Evolutionary conservation across 2,329 filamentous ascomycete genomes (phyloP).

Genomic region (Juglanconis juglandina): DNA sequence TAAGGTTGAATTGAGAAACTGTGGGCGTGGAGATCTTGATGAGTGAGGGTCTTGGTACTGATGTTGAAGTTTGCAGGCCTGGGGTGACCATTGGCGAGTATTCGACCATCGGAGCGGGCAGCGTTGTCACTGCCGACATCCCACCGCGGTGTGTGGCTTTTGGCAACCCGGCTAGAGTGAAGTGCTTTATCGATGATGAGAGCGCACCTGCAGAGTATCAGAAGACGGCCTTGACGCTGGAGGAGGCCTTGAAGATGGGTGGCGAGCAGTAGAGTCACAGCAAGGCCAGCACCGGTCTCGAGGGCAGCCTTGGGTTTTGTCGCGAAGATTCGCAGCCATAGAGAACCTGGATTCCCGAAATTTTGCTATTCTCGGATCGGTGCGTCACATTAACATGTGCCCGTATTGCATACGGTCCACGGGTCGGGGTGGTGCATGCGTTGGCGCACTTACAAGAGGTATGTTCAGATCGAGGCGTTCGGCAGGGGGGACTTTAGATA

Average conservation of each 20-base stretch:
- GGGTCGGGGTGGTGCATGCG: no score
- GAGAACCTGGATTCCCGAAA: no score
- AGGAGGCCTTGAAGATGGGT: conserved; percentile 20
- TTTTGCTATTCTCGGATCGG: no score
- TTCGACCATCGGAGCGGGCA: conserved; percentile 29
- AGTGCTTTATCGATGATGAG: conserved; percentile 13
- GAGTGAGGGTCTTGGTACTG: background rate
- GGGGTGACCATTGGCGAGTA: conserved; percentile 29
- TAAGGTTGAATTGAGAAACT: conserved; percentile 18
- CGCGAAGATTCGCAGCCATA: no score
- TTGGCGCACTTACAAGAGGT: no score
- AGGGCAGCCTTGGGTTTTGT: no score
- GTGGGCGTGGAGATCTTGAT: background rate
- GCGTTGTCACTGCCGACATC: conserved; percentile 26
- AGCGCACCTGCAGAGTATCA: background rate
- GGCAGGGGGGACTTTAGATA: no score
- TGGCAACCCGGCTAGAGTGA: conserved; percentile 26
- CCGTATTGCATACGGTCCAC: no score
- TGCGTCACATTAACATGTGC: no score
- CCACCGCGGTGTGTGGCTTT: conserved; percentile 25
- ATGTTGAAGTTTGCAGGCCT: conserved; percentile 18
- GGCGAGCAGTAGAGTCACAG: background rate
- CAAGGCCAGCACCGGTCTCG: no score
- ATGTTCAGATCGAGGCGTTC: no score
- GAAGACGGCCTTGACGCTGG: conserved; percentile 10